These are phyloP conservation scores for Trametes polyzona DNA, from an alignment of 1,284 basidiomycete species.

Conservation along the genomic window DNA sequence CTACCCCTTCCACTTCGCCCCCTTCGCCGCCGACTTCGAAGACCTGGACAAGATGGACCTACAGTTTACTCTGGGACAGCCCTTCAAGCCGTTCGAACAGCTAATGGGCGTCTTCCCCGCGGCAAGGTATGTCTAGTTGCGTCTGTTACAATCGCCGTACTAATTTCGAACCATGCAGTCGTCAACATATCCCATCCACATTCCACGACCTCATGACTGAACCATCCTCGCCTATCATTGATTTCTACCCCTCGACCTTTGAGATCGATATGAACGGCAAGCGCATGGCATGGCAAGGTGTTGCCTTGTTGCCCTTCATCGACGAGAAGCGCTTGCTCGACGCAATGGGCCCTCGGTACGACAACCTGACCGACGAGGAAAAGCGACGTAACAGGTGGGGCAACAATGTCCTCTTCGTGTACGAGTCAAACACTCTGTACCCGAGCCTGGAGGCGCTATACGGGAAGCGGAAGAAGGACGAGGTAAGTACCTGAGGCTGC, in stretches of 20 bases:
- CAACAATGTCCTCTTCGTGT: conserved; percentile 84
- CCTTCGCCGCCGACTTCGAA: conserved; percentile 95
- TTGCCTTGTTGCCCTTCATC: conserved; percentile 96
- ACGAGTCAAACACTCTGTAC: conserved; percentile 84
- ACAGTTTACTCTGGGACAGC: conserved; percentile 77
- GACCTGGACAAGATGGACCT: conserved; percentile 84
- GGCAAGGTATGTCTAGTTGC: conserved; percentile 62
- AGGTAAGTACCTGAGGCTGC: conserved; percentile 76
- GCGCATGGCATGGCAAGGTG: conserved; percentile 99
- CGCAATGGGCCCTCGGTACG: conserved; percentile 81
- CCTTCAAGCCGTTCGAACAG: conserved; percentile 97
- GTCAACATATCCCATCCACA: conserved; percentile 82
- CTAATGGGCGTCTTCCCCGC: conserved; percentile 98
- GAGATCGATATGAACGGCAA: conserved; percentile 99
- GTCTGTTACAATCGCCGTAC: neutral
- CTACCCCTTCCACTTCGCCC: conserved; percentile 98
- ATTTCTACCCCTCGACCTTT: conserved; percentile 94
- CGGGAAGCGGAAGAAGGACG: conserved; percentile 81
- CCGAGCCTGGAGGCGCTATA: conserved; percentile 89
- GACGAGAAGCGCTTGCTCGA: conserved; percentile 83
- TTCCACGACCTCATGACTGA: conserved; percentile 93
- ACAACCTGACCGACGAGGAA: conserved; percentile 82
- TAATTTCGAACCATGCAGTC: conserved; percentile 49
- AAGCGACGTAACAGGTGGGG: conserved; percentile 86
- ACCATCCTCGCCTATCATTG: conserved; percentile 89